Percentiles rank a stretch among this genome's conserved stretches.
Evolutionary conservation across 208 protist species (phyloP).

Genomic region (Phytomonas francai): DNA sequence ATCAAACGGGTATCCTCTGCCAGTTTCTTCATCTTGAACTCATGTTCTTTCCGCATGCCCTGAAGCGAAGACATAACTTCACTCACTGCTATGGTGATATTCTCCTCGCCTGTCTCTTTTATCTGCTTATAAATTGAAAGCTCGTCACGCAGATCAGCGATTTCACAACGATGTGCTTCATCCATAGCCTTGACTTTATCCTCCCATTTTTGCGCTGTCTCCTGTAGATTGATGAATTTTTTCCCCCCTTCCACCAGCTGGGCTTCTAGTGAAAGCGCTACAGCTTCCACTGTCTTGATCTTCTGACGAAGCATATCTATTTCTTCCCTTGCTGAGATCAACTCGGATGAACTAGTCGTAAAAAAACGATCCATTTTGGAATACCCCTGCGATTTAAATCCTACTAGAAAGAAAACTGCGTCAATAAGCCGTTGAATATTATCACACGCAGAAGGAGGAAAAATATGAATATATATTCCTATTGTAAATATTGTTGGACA

Average conservation of each 20-base stretch:
- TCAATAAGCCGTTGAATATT: slow-evolving; percentile 5
- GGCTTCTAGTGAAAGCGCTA: slow-evolving; percentile 27
- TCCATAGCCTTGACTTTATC: slow-evolving; percentile 42
- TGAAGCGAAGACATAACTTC: slow-evolving; percentile 18
- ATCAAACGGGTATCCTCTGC: not conserved
- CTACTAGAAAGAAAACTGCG: slow-evolving; percentile 3
- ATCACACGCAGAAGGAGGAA: slow-evolving; percentile 15
- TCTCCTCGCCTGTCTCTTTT: slow-evolving; percentile 1
- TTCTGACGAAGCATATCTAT: slow-evolving; percentile 50
- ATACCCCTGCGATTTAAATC: not conserved
- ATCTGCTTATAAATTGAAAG: slow-evolving; percentile 15
- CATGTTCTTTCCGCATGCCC: slow-evolving; percentile 8
- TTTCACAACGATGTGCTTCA: slow-evolving; percentile 31
- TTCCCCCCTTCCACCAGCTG: slow-evolving; percentile 46
- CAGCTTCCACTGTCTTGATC: slow-evolving; percentile 45
- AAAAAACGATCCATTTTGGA: slow-evolving; percentile 48
- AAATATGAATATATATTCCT: slow-evolving; percentile 8
- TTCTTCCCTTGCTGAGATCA: slow-evolving; percentile 31
- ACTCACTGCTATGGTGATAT: slow-evolving; percentile 11
- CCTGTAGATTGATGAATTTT: slow-evolving; percentile 22
- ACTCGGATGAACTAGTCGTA: slow-evolving; percentile 14
- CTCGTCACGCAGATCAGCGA: slow-evolving; percentile 28
- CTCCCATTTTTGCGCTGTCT: slow-evolving; percentile 55
- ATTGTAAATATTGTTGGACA: not conserved
- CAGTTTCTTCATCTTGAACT: slow-evolving; percentile 5